Evolutionary conservation across 2,329 filamentous ascomycete genomes (phyloP).

Genomic region (Cordyceps farinosa): DNA sequence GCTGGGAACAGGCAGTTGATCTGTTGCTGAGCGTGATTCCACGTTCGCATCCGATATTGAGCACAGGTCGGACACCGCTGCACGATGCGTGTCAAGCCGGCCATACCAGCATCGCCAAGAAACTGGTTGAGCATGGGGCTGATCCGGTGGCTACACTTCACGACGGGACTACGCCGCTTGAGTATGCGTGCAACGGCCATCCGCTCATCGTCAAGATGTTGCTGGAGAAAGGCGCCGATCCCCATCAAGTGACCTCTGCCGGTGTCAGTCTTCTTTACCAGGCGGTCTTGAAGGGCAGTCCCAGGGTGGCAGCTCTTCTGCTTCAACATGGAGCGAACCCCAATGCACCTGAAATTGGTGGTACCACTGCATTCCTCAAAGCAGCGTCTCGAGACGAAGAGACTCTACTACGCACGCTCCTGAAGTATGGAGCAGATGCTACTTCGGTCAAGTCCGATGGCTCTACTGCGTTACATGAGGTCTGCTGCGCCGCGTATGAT

Average conservation of each 20-base stretch:
- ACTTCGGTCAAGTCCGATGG: background rate
- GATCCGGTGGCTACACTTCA: background rate
- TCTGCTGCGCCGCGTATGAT: background rate
- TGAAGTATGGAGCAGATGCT: slow-evolving; percentile 6
- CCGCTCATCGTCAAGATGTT: slow-evolving; percentile 4
- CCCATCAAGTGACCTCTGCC: background rate
- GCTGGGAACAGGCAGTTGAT: background rate
- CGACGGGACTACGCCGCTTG: slow-evolving; percentile 10
- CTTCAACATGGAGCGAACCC: slow-evolving; percentile 2
- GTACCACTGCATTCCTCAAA: background rate
- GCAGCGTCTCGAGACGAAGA: background rate
- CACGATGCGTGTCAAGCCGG: slow-evolving; percentile 2
- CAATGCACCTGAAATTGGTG: background rate
- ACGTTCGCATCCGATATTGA: background rate
- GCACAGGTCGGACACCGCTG: background rate
- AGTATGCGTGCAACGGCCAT: background rate
- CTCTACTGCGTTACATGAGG: background rate
- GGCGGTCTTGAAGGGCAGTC: background rate
- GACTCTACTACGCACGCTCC: background rate
- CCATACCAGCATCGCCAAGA: background rate
- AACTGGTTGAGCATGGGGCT: slow-evolving; percentile 4
- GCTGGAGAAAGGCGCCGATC: slow-evolving; percentile 7
- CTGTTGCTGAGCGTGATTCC: background rate
- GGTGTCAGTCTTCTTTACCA: background rate
- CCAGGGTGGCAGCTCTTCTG: background rate